A percentile compares a stretch with the other conserved stretches of the same genome.
These are phyloP conservation scores for Chalaropsis ovoidea DNA, from an alignment of 2,329 filamentous ascomycete genomes.

Conservation along the genomic window DNA sequence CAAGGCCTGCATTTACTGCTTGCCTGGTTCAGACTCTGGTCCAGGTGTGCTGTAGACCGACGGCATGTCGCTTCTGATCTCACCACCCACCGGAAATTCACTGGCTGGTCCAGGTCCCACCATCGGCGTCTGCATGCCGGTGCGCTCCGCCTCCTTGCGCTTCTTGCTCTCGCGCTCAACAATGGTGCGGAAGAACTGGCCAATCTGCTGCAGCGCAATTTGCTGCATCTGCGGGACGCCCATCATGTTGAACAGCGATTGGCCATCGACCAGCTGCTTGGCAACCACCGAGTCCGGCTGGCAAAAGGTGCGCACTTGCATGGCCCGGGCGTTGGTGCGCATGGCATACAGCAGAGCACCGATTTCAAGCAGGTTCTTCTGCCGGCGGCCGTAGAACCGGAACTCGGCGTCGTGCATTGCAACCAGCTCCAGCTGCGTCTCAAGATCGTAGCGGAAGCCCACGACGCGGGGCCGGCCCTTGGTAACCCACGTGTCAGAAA, in stretches of 20 bases:
- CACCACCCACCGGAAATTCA: constrained; percentile 20
- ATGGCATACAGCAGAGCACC: constrained; percentile 43
- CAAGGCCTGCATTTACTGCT: neutral
- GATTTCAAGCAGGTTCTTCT: constrained; percentile 38
- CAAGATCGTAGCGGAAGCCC: constrained; percentile 49
- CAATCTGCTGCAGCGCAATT: constrained; percentile 41
- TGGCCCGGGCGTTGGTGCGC: constrained; percentile 43
- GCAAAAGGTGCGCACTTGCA: constrained; percentile 47
- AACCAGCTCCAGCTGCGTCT: constrained; percentile 50
- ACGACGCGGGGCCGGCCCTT: constrained; percentile 46
- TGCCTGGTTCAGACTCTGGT: neutral
- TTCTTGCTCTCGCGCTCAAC: constrained; percentile 39
- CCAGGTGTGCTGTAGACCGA: constrained; percentile 8
- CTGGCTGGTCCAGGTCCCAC: constrained; percentile 15
- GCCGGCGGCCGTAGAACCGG: constrained; percentile 43
- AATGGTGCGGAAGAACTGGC: constrained; percentile 45
- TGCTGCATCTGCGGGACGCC: constrained; percentile 39
- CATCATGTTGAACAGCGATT: constrained; percentile 42
- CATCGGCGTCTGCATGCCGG: constrained; percentile 25
- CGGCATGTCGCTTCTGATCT: constrained; percentile 19
- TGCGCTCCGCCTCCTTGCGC: constrained; percentile 28
- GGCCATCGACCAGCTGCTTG: constrained; percentile 47
- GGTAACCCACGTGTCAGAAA: constrained; percentile 43
- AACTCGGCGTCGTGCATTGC: constrained; percentile 43
- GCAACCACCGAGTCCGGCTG: constrained; percentile 49